Evolutionary conservation across 192 early-diverging fungal genomes (phyloP).

Genomic region (Rhizophagus prolifer): DNA sequence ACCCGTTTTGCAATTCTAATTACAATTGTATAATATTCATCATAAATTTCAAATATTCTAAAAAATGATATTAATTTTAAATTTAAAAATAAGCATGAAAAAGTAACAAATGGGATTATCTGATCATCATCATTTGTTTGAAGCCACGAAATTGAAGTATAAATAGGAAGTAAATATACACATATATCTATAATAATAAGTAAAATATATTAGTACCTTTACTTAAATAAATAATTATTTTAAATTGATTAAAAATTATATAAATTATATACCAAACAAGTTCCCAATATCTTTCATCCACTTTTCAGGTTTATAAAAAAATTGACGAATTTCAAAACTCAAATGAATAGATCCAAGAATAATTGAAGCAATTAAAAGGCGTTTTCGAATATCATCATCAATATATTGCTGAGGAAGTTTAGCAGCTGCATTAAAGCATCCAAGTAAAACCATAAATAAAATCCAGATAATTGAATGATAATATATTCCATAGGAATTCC

Average conservation of each 20-base stretch:
- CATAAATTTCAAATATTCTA: not conserved
- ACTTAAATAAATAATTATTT: too few species aligned
- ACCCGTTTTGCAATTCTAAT: not conserved
- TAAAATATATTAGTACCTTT: too few species aligned
- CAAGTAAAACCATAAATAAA: not conserved
- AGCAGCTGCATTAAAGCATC: not conserved
- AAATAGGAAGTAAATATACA: not conserved
- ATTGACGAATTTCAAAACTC: not conserved
- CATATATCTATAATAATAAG: not conserved
- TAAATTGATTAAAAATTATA: too few species aligned
- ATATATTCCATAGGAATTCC: not conserved
- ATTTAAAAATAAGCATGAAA: not conserved
- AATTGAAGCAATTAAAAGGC: not conserved
- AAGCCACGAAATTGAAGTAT: not conserved
- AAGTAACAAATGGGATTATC: not conserved
- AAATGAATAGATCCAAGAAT: too few species aligned
- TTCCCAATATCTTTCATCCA: not conserved
- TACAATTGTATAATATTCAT: conserved; percentile 1
- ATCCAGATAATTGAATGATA: not conserved
- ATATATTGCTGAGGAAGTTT: not conserved
- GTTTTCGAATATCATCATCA: too few species aligned
- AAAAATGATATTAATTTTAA: conserved; percentile 6
- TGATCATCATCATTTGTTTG: not conserved
- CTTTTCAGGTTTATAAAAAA: not conserved
- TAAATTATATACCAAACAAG: not conserved